phyloP scores from a whole-genome alignment of 352 stramenopile species.

The Pythium chondricola region DNA sequence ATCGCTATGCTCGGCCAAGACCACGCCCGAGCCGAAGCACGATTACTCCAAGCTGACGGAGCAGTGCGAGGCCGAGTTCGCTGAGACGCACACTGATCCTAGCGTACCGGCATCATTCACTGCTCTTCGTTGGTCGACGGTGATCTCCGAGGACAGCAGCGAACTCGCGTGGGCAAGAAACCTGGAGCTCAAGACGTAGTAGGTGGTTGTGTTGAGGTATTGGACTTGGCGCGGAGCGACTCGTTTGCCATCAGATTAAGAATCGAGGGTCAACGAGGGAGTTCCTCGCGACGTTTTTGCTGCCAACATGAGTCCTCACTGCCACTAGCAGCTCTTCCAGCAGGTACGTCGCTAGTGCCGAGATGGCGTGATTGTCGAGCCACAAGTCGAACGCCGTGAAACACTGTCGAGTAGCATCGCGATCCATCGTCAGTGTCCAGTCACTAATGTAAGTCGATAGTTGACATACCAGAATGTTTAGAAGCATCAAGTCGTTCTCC shows the following conservation, averaged over 20 bases:
- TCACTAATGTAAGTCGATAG: neutral
- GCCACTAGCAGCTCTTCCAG: conserved; percentile 35
- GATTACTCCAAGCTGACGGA: conserved; percentile 33
- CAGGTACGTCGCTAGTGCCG: conserved; percentile 54
- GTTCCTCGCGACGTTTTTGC: conserved; percentile 40
- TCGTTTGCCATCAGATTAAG: conserved; percentile 46
- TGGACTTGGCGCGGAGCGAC: too few relatives aligned
- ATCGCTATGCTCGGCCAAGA: conserved; percentile 46
- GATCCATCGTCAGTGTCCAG: neutral
- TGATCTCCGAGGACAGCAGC: conserved; percentile 80
- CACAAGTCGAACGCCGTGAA: conserved; percentile 66
- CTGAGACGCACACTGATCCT: conserved; percentile 15
- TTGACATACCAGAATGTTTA: conserved; percentile 75
- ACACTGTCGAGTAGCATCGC: conserved; percentile 39
- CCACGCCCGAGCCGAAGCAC: conserved; percentile 16
- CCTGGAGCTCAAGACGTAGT: conserved; percentile 57
- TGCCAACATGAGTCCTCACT: conserved; percentile 32
- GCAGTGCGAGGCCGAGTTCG: conserved; percentile 53
- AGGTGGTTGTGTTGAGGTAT: conserved; percentile 2
- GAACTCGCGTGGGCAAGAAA: conserved; percentile 74
- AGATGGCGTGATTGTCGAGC: conserved; percentile 55
- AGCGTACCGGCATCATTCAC: conserved; percentile 45
- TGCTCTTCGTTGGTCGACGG: conserved; percentile 65
- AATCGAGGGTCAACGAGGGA: conserved; percentile 64
- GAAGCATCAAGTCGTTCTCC: conserved; percentile 84